Percentiles rank a stretch among this genome's conserved stretches.
Conservation (phyloP, 2,329 filamentous ascomycete species). For the Alternaria dauci region DNA sequence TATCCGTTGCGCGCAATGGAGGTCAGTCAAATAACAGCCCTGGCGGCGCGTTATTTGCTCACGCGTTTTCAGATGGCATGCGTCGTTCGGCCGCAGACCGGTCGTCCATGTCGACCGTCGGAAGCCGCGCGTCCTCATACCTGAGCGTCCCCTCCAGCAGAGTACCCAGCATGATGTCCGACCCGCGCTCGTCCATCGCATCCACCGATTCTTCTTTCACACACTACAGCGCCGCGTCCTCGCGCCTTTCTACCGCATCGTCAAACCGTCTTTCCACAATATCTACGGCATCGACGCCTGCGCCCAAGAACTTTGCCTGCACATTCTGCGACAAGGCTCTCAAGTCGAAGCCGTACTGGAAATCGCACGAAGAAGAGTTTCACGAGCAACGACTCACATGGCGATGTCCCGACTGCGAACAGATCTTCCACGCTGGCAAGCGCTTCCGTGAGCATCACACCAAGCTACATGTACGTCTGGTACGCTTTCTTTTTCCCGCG, state of each 20-base stretch:
- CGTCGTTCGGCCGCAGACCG: conserved; percentile 44
- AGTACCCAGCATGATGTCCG: conserved; percentile 50
- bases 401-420: conserved; percentile 72
- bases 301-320: conserved; percentile 54
- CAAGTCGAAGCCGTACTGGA: conserved; percentile 74
- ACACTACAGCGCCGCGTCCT: conserved; percentile 49
- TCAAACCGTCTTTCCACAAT: conserved; percentile 47
- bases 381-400: conserved; percentile 74
- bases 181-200: conserved; percentile 49
- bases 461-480: conserved; percentile 64
- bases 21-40: conserved; percentile 37
- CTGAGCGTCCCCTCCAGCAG: conserved; percentile 50
- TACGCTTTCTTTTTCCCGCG: neutral
- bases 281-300: conserved; percentile 43
- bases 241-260: conserved; percentile 49
- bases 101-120: conserved; percentile 49
- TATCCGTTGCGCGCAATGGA: conserved; percentile 50
- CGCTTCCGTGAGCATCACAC: conserved; percentile 74
- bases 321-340: conserved; percentile 69
- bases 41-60: conserved; percentile 27
- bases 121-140: conserved; percentile 49
- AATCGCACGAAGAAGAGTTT: conserved; percentile 73
- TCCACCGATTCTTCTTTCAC: conserved; percentile 51
- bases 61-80: conserved; percentile 45
- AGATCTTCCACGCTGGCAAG: conserved; percentile 73